Conservation (phyloP, 345 rosid species). For the Hibiscus mutabilis region DNA sequence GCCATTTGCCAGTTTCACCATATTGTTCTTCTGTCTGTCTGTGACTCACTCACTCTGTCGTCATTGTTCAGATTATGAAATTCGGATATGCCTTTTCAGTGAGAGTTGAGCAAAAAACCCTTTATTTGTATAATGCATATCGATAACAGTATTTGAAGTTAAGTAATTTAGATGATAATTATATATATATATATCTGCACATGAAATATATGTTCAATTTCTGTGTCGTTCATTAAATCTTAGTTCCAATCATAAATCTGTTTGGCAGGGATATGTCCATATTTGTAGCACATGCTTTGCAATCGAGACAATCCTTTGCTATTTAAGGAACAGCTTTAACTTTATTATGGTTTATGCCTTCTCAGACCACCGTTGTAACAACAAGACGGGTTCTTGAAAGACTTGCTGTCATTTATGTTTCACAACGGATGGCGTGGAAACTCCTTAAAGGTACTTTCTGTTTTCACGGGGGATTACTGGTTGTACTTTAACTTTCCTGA, state of each 20-base stretch:
- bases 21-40: background rate
- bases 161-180: too few relatives aligned
- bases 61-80: background rate
- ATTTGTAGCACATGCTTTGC: background rate
- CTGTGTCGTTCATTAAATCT: background rate
- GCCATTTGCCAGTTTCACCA: background rate
- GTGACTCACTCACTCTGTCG: background rate
- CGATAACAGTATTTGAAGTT: too few relatives aligned
- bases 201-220: background rate
- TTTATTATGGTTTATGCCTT: slow-evolving; percentile 17
- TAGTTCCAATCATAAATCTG: background rate
- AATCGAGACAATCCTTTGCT: background rate
- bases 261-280: background rate
- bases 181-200: too few relatives aligned
- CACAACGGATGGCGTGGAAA: slow-evolving; percentile 94
- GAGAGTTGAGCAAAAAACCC: too few relatives aligned
- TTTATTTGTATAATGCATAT: too few relatives aligned
- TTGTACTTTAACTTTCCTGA: background rate
- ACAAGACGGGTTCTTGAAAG: slow-evolving; percentile 85
- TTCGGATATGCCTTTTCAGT: background rate
- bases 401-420: slow-evolving; percentile 69
- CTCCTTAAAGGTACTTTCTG: slow-evolving; percentile 74
- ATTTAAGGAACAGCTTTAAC: slow-evolving; percentile 1
- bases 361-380: slow-evolving; percentile 80
- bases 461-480: background rate